Evolutionary conservation across 345 rosid species (phyloP).

Genomic region (Erysimum cheiranthoides): DNA sequence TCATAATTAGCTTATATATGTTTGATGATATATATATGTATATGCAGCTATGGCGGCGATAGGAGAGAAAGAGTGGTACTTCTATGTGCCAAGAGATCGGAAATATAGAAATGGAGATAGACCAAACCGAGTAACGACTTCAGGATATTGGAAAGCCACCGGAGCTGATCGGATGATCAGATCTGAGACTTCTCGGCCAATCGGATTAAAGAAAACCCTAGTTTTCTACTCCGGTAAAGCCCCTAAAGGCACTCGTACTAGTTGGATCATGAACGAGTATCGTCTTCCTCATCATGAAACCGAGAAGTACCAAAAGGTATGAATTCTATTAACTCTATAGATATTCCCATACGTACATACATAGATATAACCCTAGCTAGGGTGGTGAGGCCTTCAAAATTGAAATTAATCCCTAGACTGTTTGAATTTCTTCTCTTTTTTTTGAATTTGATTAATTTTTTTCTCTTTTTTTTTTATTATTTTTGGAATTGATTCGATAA

Average conservation of each 20-base stretch:
- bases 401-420: slow-evolving; percentile 15
- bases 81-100: slow-evolving; percentile 94
- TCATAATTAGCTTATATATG: slow-evolving; percentile 11
- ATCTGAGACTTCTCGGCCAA: slow-evolving; percentile 71
- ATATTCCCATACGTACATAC: background rate
- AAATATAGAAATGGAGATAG: slow-evolving; percentile 97
- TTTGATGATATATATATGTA: slow-evolving; percentile 9
- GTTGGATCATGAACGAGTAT: slow-evolving; percentile 99
- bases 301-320: slow-evolving; percentile 90
- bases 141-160: slow-evolving; percentile 99
- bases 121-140: slow-evolving; percentile 94
- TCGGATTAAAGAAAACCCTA: slow-evolving; percentile 99
- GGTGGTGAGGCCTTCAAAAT: slow-evolving; percentile 24
- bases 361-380: slow-evolving; percentile 42
- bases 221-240: slow-evolving; percentile 99
- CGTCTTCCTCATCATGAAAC: slow-evolving; percentile 97
- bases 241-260: slow-evolving; percentile 93
- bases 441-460: background rate
- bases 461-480: background rate
- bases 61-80: slow-evolving; percentile 99
- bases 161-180: slow-evolving; percentile 98
- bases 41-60: slow-evolving; percentile 87
- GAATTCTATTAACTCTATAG: background rate
- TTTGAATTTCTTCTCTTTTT: slow-evolving; percentile 22
- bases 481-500: slow-evolving; percentile 15